Base-by-base conservation (phyloP, 2,329 filamentous ascomycete genomes). In the Diaporthe sp. region DNA sequence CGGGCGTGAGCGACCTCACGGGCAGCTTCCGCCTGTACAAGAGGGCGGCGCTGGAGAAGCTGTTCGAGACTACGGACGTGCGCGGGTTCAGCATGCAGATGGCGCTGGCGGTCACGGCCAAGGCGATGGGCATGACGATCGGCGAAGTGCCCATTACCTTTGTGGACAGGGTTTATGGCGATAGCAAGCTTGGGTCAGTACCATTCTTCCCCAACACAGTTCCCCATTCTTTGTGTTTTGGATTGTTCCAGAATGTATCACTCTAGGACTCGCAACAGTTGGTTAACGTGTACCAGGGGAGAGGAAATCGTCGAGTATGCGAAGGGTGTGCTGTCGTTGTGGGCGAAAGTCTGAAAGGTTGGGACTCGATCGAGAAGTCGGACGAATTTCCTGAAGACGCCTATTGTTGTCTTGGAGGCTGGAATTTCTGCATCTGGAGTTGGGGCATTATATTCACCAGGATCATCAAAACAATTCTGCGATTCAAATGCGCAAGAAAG, bases 81-180 rank as follows among this genome's bases (percentile, higher is more conserved):
- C 98, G 98, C 87, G 97, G 97, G 3, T 99, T 98, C 84, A 96
- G 94, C 54, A 99, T 99, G 89, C 97, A 99, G 91, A 99, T 99
- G 97, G 96, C 98, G 89, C 94, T 99, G 92, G 98, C 98, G 93
- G 96, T 98, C 12, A 90, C 96, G 76, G 97, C 97, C 45, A 98
- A 98, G 91, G 94, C 94, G 22, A 96, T 98, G 94, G 96, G 97
- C 1, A 97, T 91, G 87, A 94, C 92, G 50, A 96, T 99, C 42
- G 95, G 94, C 22, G 97, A 99, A 88, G 96, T 98, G 76, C 97
- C 97, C 17, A 99, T 99, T 79, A 94, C 91, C 33, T 99, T 99
- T 83, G 97, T 98, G 54, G 97, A 99, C 84, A 92, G 97, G 74
- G 85, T 99, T 61, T 99, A 98, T 83, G 97, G 97, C 42, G 96